Conservation (phyloP, 805 yeast genomes). For the Metschnikowia similis region DNA sequence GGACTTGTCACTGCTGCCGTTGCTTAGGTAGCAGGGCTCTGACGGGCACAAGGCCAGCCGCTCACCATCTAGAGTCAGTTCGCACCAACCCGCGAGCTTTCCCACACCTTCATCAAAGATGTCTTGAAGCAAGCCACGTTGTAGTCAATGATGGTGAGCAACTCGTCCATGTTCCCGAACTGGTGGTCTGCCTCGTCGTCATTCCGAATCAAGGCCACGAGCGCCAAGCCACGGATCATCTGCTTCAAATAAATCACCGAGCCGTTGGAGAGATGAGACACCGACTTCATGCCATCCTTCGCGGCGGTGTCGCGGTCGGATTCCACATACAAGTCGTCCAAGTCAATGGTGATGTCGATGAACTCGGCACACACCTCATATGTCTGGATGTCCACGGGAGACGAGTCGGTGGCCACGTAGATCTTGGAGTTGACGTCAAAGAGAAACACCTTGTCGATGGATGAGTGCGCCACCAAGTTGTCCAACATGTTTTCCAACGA, state of each 20-base stretch:
- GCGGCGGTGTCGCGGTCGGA: conserved; percentile 9
- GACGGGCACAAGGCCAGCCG: too few relatives aligned
- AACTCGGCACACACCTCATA: conserved; percentile 97
- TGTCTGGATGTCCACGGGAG: conserved; percentile 92
- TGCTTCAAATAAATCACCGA: conserved; percentile 79
- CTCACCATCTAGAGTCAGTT: background rate
- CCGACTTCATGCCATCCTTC: conserved; percentile 51
- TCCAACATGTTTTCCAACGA: conserved; percentile 85
- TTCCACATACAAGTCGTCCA: conserved; percentile 62
- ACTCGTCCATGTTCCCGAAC: conserved; percentile 28
- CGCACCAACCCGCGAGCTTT: conserved; percentile 29
- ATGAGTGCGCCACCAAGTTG: conserved; percentile 80
- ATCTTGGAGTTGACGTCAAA: conserved; percentile 91
- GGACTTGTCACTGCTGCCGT: too few relatives aligned
- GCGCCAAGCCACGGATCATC: conserved; percentile 88
- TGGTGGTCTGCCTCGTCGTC: conserved; percentile 37
- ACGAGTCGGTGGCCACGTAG: conserved; percentile 92
- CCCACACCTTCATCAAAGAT: conserved; percentile 72
- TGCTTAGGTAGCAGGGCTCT: too few relatives aligned
- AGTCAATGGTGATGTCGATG: conserved; percentile 87
- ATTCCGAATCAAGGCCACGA: conserved; percentile 79
- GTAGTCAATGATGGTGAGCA: conserved; percentile 74
- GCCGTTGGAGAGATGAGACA: conserved; percentile 77
- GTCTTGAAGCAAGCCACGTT: conserved; percentile 78
- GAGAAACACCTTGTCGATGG: conserved; percentile 87